Evolutionary conservation across 306 rosid species (phyloP).

Genomic region (Senna siamea): DNA sequence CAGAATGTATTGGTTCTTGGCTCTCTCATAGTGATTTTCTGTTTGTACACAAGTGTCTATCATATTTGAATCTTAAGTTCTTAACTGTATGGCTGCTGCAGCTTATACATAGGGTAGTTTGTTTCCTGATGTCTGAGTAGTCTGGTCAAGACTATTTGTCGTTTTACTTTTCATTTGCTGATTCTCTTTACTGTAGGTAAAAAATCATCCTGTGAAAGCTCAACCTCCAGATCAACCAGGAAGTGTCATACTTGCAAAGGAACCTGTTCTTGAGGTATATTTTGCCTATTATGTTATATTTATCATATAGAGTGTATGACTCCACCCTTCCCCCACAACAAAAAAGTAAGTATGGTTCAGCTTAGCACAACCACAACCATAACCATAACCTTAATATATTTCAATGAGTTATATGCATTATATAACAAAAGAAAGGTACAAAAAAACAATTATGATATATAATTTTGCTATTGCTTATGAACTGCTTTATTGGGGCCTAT

Average conservation of each 20-base stretch:
- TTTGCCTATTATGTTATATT: slow-evolving; percentile 27
- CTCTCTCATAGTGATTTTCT: slow-evolving; percentile 8
- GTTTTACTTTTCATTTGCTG: slow-evolving; percentile 1
- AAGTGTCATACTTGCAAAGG: slow-evolving; percentile 87
- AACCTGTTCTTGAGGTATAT: slow-evolving; percentile 88
- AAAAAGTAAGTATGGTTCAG: too few species aligned
- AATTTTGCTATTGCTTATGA: background rate
- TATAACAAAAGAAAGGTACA: too few species aligned
- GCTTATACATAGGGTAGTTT: background rate
- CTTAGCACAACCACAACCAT: background rate
- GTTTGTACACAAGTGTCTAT: background rate
- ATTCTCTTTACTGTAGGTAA: slow-evolving; percentile 56
- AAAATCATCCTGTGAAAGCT: slow-evolving; percentile 91
- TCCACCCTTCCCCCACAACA: background rate
- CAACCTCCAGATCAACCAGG: slow-evolving; percentile 86
- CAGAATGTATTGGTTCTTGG: background rate
- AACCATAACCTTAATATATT: background rate
- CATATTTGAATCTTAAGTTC: background rate
- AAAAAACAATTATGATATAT: background rate
- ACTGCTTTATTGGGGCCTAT: background rate
- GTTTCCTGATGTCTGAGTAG: background rate
- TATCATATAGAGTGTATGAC: background rate
- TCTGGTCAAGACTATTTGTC: background rate
- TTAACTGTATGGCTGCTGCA: background rate
- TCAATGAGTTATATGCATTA: background rate